Percentiles rank a stretch among this genome's conserved stretches.
Evolutionary conservation across 805 yeast species (phyloP).

Genomic region (Torulaspora quercuum): DNA sequence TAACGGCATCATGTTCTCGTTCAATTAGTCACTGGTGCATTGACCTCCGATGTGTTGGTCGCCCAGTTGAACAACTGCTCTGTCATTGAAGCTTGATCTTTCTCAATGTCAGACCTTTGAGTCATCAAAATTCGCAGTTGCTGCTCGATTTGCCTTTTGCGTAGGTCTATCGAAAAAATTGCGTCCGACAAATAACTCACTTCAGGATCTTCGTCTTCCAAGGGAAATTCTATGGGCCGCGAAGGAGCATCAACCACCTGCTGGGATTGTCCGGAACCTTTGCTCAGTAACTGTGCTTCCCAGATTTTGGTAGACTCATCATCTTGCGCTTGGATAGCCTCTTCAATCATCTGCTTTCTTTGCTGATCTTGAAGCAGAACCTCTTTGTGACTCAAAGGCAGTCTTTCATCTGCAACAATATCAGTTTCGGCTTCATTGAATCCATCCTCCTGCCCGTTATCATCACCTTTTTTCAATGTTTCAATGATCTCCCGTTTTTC

Average conservation of each 20-base stretch:
- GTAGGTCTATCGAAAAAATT: slow-evolving; percentile 9
- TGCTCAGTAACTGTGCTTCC: slow-evolving; percentile 21
- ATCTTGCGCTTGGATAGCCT: slow-evolving; percentile 19
- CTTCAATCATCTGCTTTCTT: slow-evolving; percentile 22
- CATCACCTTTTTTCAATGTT: slow-evolving; percentile 21
- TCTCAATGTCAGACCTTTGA: slow-evolving; percentile 6
- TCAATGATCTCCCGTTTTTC: slow-evolving; percentile 29
- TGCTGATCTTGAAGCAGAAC: slow-evolving; percentile 6
- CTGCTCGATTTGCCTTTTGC: slow-evolving; percentile 10
- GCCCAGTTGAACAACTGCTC: background rate
- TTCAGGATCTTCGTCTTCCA: slow-evolving; percentile 5
- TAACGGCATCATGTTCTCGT: no score
- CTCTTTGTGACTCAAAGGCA: slow-evolving; percentile 27
- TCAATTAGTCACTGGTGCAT: no score
- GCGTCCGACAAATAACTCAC: slow-evolving; percentile 6
- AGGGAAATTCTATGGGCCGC: slow-evolving; percentile 12
- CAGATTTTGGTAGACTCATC: slow-evolving; percentile 11
- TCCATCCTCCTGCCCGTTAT: slow-evolving; percentile 16
- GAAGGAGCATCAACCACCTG: background rate
- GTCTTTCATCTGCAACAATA: slow-evolving; percentile 28
- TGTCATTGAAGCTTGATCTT: slow-evolving; percentile 5
- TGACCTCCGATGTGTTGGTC: no score
- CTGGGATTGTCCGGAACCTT: slow-evolving; percentile 6
- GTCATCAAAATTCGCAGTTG: slow-evolving; percentile 10
- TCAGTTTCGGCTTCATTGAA: slow-evolving; percentile 14